Percentiles rank a stretch among this genome's conserved stretches.
Evolutionary conservation across 306 rosid genomes (phyloP).

Genomic region (Crotalaria pallida): DNA sequence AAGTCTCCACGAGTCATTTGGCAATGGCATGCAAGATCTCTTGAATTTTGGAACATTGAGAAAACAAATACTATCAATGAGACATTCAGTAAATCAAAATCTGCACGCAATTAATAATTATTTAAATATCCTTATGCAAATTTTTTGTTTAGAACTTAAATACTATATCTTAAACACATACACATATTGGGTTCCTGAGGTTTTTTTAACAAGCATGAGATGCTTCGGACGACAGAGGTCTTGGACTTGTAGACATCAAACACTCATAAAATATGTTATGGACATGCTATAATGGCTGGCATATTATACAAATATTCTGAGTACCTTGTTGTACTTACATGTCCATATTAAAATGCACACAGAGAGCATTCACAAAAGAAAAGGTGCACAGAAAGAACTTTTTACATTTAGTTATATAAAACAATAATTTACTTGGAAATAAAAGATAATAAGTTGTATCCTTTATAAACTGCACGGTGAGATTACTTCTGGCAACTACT

Average conservation of each 20-base stretch:
- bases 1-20: background rate
- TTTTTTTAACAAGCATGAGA: background rate
- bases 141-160: background rate
- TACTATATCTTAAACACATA: no score
- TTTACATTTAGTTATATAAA: background rate
- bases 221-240: background rate
- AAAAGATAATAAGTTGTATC: background rate
- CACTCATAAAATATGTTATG: background rate
- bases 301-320: background rate
- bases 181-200: background rate
- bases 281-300: background rate
- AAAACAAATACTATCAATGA: background rate
- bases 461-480: background rate
- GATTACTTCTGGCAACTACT: background rate
- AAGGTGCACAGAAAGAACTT: no score
- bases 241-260: background rate
- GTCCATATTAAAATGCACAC: background rate
- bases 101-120: background rate
- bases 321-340: background rate
- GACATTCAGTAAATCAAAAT: background rate
- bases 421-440: background rate
- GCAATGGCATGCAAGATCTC: background rate
- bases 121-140: background rate
- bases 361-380: no score
- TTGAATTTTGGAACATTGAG: background rate